A percentile compares a stretch with the other conserved stretches of the same genome.
Evolutionary conservation across 331 rosid genomes (phyloP).

Genomic region (Ulmus americana): DNA sequence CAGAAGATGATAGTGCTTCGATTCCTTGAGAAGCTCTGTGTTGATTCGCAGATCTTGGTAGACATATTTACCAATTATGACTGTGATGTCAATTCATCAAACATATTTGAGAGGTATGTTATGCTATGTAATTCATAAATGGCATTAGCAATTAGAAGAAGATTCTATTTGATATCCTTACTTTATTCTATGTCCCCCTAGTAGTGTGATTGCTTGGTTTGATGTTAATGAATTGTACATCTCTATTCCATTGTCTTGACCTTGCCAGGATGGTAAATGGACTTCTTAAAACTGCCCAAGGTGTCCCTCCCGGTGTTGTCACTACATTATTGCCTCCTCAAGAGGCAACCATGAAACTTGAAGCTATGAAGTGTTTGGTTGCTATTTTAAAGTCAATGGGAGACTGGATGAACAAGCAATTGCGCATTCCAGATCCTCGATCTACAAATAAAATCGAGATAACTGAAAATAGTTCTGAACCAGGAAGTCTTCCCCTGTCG

Average conservation of each 20-base stretch:
- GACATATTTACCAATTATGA: constrained; percentile 94
- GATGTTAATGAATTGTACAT: constrained; percentile 12
- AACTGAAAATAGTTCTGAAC: constrained; percentile 44
- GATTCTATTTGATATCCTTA: constrained; percentile 22
- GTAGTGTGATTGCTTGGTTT: constrained; percentile 20
- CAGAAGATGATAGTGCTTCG: constrained; percentile 97
- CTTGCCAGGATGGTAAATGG: constrained; percentile 93
- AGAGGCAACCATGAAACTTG: constrained; percentile 78
- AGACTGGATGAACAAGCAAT: constrained; percentile 88
- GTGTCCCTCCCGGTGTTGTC: constrained; percentile 83
- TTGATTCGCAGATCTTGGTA: constrained; percentile 92
- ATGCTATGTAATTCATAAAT: constrained; percentile 9
- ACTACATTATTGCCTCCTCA: constrained; percentile 90
- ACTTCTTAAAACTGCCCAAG: constrained; percentile 99
- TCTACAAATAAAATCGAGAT: constrained; percentile 57
- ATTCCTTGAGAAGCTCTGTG: constrained; percentile 86
- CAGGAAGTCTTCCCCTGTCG: constrained; percentile 43
- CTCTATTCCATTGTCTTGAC: constrained; percentile 20
- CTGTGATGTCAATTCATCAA: constrained; percentile 98
- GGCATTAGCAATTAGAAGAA: constrained; percentile 9
- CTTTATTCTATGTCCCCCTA: constrained; percentile 9
- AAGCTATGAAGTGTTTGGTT: constrained; percentile 91
- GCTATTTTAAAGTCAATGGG: constrained; percentile 78
- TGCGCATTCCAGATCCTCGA: constrained; percentile 82
- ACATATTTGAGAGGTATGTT: constrained; percentile 95